A percentile compares a stretch with the other conserved stretches of the same genome.
phyloP scores from a whole-genome alignment of 2,329 filamentous ascomycete species.

The Blastomyces gilchristii region DNA sequence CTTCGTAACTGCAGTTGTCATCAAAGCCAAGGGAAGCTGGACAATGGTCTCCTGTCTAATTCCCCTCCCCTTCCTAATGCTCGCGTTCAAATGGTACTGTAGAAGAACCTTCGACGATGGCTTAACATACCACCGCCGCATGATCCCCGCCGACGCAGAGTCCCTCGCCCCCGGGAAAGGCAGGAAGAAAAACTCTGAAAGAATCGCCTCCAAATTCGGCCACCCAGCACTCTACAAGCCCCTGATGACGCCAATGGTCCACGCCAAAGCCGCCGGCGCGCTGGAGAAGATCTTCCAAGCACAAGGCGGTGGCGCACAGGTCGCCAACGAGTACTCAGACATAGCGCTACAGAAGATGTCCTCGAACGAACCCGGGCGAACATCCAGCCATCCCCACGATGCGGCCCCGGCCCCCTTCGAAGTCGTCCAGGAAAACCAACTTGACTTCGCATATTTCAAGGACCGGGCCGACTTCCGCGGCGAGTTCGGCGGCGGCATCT shows the following conservation, averaged over 20 bases:
- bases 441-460: constrained; percentile 89
- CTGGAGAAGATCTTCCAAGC: constrained; percentile 80
- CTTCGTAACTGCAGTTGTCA: constrained; percentile 63
- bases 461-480: constrained; percentile 79
- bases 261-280: constrained; percentile 77
- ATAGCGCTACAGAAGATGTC: constrained; percentile 73
- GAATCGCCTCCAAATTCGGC: constrained; percentile 70
- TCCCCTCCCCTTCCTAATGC: constrained; percentile 66
- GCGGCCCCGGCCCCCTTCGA: constrained; percentile 59
- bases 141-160: constrained; percentile 46
- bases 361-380: constrained; percentile 47
- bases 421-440: constrained; percentile 71
- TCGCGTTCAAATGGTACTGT: constrained; percentile 83
- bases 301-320: constrained; percentile 56
- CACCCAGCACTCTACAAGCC: constrained; percentile 85
- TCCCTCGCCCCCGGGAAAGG: constrained; percentile 26
- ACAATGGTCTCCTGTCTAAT: constrained; percentile 57
- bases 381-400: constrained; percentile 25
- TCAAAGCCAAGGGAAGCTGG: constrained; percentile 58
- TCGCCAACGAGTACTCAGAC: constrained; percentile 53
- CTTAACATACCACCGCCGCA: constrained; percentile 68
- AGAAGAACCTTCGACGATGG: constrained; percentile 62
- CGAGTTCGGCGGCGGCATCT: constrained; percentile 66
- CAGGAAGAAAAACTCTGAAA: constrained; percentile 41
- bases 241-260: constrained; percentile 89